Conservation (phyloP, 2,329 filamentous ascomycete species). For the Pseudonectria foliicola region DNA sequence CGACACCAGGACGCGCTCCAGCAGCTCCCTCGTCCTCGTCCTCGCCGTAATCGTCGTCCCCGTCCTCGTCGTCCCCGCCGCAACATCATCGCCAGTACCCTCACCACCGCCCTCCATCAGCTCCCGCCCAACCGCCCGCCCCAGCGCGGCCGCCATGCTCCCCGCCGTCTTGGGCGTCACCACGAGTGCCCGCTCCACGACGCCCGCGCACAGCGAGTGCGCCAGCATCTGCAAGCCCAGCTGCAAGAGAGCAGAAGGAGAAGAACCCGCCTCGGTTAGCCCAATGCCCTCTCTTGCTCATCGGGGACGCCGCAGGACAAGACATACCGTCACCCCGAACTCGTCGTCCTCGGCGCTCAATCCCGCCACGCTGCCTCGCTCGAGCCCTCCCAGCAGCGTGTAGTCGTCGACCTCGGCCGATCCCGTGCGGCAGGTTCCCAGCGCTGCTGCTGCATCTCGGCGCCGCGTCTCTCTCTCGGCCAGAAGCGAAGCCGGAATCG, state of each 20-base stretch:
- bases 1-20: conserved; percentile 47
- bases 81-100: background rate
- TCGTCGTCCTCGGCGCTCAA: conserved; percentile 45
- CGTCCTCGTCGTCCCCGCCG: conserved; percentile 8
- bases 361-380: conserved; percentile 46
- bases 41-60: conserved; percentile 10
- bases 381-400: conserved; percentile 41
- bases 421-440: conserved; percentile 33
- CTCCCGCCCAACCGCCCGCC: conserved; percentile 33
- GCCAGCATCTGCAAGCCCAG: conserved; percentile 44
- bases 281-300: too few relatives aligned
- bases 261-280: too few relatives aligned
- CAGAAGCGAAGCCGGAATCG: conserved; percentile 37
- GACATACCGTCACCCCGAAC: conserved; percentile 43
- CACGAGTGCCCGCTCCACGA: conserved; percentile 30
- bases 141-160: conserved; percentile 34
- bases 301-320: too few relatives aligned
- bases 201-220: conserved; percentile 27
- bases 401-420: conserved; percentile 42
- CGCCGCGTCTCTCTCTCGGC: conserved; percentile 32
- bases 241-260: conserved; percentile 21
- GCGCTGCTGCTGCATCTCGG: conserved; percentile 21
- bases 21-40: conserved; percentile 25
- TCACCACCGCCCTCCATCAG: conserved; percentile 7
- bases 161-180: conserved; percentile 41